phyloP scores from a whole-genome alignment of 1,284 basidiomycete genomes.

The Ceratobasidium sp. region DNA sequence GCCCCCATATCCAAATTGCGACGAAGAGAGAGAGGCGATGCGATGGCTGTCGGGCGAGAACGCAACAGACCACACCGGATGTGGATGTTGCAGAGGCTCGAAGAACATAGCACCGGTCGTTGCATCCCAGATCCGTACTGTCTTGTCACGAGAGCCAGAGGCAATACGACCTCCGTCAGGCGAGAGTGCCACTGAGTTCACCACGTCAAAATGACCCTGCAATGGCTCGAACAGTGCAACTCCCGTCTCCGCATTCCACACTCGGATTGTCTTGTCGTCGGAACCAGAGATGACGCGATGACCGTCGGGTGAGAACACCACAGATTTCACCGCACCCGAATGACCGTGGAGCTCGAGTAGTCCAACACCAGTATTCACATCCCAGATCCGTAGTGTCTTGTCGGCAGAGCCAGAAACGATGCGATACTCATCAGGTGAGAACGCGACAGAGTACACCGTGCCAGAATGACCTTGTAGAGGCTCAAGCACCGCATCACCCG shows the following conservation, averaged over 20 bases:
- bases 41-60: too few species aligned
- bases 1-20: too few species aligned
- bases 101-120: not conserved
- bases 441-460: too few species aligned
- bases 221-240: not conserved
- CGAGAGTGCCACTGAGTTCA: not conserved
- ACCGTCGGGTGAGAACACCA: constrained; percentile 3
- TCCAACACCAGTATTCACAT: not conserved
- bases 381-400: not conserved
- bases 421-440: not conserved
- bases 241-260: not conserved
- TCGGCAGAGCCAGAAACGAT: constrained; percentile 2
- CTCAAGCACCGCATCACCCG: too few species aligned
- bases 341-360: not conserved
- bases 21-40: too few species aligned
- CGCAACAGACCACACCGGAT: too few species aligned
- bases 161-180: too few species aligned
- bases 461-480: too few species aligned
- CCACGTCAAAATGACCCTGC: not conserved
- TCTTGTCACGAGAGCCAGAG: too few species aligned
- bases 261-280: not conserved
- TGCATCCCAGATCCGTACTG: too few species aligned
- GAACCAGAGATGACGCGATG: not conserved
- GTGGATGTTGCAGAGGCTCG: too few species aligned
- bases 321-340: not conserved